These are phyloP conservation scores for Apophysomyces trapeziformis DNA, from an alignment of 371 early-diverging fungal species.

Conservation along the genomic window DNA sequence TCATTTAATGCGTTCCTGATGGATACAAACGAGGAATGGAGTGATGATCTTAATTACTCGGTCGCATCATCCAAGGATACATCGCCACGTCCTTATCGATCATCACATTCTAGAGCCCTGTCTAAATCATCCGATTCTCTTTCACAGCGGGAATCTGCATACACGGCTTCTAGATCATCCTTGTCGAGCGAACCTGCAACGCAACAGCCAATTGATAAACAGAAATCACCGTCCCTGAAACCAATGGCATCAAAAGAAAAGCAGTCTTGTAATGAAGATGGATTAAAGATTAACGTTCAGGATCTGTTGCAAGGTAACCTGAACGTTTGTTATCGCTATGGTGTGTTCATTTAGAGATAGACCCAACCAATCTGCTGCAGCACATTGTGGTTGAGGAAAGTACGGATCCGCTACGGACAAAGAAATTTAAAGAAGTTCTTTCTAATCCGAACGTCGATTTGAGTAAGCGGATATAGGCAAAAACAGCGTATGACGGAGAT, in stretches of 20 bases:
- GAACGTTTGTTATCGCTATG: neutral
- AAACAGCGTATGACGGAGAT: neutral
- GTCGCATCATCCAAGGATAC: neutral
- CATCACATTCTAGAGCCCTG: neutral
- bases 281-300: constrained; percentile 19
- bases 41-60: constrained; percentile 40
- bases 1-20: constrained; percentile 52
- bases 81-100: constrained; percentile 11
- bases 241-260: neutral
- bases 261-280: constrained; percentile 10
- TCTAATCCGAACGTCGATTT: constrained; percentile 77
- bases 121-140: constrained; percentile 2
- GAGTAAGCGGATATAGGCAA: constrained; percentile 39
- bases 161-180: neutral
- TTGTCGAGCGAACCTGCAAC: constrained; percentile 11
- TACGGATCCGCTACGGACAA: constrained; percentile 34
- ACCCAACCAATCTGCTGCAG: constrained; percentile 26
- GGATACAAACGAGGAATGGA: constrained; percentile 62
- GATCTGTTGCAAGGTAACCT: constrained; percentile 23
- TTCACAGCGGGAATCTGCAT: neutral
- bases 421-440: constrained; percentile 77
- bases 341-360: constrained; percentile 8
- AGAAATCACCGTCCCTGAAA: constrained; percentile 2
- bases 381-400: constrained; percentile 21
- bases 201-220: constrained; percentile 8